Percentiles rank a stretch among this genome's conserved stretches.
phyloP scores from a whole-genome alignment of 1,284 basidiomycete genomes.

The Waitea zeae region DNA sequence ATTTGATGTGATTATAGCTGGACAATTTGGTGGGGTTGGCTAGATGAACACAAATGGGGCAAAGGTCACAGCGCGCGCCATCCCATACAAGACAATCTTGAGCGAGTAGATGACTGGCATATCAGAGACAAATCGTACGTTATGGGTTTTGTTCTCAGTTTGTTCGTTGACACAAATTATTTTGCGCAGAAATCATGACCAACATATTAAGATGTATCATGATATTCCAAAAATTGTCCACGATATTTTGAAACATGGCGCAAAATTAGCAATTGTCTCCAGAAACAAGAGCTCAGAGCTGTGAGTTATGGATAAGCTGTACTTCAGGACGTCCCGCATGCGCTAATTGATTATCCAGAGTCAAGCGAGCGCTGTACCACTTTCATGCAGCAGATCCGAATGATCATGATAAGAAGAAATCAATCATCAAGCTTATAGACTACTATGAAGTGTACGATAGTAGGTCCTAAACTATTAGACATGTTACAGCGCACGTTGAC shows the following conservation, averaged over 20 bases:
- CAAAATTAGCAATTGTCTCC: constrained; percentile 7
- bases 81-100: no score
- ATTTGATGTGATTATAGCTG: no score
- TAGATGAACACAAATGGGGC: no score
- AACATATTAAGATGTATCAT: no score
- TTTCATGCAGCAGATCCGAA: constrained; percentile 1
- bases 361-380: constrained; percentile 3
- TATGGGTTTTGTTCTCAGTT: no score
- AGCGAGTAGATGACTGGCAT: no score
- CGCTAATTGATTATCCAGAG: constrained; percentile 1
- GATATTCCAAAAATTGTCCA: constrained; percentile 6
- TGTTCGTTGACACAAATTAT: no score
- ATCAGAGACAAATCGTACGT: no score
- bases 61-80: no score
- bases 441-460: constrained; percentile 5
- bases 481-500: neutral
- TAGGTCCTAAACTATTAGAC: neutral
- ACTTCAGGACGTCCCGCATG: neutral
- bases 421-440: constrained; percentile 3
- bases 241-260: constrained; percentile 6
- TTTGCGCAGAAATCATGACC: no score
- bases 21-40: no score
- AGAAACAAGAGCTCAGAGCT: constrained; percentile 7
- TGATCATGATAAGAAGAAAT: neutral
- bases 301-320: constrained; percentile 1